Percentiles rank a stretch among this genome's conserved stretches.
Conservation (phyloP, 164 flowering plant species). For the Chloranthus sessilifolius region DNA sequence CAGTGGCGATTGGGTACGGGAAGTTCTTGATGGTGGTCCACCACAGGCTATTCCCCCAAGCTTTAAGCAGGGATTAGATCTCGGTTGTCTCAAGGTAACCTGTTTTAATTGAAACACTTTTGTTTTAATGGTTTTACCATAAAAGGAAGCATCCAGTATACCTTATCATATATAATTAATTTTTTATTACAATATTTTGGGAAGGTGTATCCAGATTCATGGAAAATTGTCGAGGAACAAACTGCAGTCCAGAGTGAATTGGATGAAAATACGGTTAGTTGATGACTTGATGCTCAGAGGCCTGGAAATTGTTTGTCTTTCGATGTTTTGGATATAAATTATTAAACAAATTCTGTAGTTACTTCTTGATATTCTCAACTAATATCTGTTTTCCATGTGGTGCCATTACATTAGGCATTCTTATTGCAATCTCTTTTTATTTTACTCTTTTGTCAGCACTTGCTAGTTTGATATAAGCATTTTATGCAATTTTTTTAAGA, state of each 20-base stretch:
- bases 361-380: too few relatives aligned
- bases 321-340: too few relatives aligned
- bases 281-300: neutral
- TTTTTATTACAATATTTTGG: slow-evolving; percentile 11
- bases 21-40: slow-evolving; percentile 66
- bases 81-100: slow-evolving; percentile 76
- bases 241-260: slow-evolving; percentile 19
- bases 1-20: slow-evolving; percentile 79
- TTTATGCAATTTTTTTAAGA: too few relatives aligned
- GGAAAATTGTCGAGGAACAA: slow-evolving; percentile 52
- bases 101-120: neutral
- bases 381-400: too few relatives aligned
- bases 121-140: neutral
- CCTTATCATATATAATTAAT: too few relatives aligned
- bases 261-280: slow-evolving; percentile 57
- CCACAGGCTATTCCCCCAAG: slow-evolving; percentile 63
- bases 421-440: too few relatives aligned
- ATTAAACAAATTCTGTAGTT: too few relatives aligned
- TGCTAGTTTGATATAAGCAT: too few relatives aligned
- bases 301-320: too few relatives aligned
- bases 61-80: slow-evolving; percentile 70
- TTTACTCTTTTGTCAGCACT: too few relatives aligned
- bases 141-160: too few relatives aligned
- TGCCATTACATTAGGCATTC: too few relatives aligned
- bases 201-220: slow-evolving; percentile 54